Conservation (phyloP, 805 yeast species). For the Metschnikowia koreensis region DNA sequence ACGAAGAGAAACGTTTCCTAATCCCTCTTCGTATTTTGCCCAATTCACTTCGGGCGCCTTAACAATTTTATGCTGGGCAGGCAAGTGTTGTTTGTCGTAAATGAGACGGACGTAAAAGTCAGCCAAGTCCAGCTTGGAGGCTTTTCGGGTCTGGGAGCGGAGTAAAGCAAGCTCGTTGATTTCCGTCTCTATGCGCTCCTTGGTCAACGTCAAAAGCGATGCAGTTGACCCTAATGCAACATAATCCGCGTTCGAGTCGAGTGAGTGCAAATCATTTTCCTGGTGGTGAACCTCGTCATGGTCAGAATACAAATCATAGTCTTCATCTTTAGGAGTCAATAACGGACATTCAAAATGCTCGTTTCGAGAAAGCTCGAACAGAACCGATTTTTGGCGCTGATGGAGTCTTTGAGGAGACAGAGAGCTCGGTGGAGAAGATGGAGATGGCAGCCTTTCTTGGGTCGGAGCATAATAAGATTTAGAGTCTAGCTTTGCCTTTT, state of each 20-base stretch:
- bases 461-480: constrained; percentile 16
- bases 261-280: constrained; percentile 4
- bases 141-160: constrained; percentile 13
- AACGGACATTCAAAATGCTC: constrained; percentile 35
- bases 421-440: constrained; percentile 24
- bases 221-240: constrained; percentile 33
- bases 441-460: constrained; percentile 27
- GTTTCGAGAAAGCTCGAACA: constrained; percentile 26
- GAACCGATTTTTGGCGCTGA: constrained; percentile 25
- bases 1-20: constrained; percentile 23
- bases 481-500: constrained; percentile 24
- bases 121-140: constrained; percentile 27
- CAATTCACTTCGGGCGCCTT: constrained; percentile 37
- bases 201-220: constrained; percentile 26
- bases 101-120: constrained; percentile 35
- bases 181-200: constrained; percentile 26
- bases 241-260: constrained; percentile 36
- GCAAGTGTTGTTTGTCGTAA: constrained; percentile 32
- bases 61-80: constrained; percentile 32
- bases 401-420: constrained; percentile 21
- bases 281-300: constrained; percentile 6
- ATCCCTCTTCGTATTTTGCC: constrained; percentile 35
- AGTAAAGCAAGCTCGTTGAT: constrained; percentile 31
- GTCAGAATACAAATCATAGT: constrained; percentile 30
- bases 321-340: constrained; percentile 43